phyloP scores from a whole-genome alignment of 1,284 basidiomycete genomes.

The Caloboletus inedulis region DNA sequence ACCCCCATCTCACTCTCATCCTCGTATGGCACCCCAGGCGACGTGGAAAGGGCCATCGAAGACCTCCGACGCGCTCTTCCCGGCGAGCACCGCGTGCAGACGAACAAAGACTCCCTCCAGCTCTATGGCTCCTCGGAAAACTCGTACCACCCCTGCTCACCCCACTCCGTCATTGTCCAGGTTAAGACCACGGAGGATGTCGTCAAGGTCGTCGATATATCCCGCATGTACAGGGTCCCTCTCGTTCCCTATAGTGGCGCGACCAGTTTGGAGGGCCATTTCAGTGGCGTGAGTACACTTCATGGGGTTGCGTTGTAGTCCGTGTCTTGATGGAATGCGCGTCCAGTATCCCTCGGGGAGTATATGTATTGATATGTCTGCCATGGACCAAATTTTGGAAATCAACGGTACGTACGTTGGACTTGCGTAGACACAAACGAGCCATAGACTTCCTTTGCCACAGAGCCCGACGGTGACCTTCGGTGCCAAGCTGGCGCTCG shows the following conservation, averaged over 20 bases:
- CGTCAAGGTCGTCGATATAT: constrained; percentile 54
- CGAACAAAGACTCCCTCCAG: constrained; percentile 47
- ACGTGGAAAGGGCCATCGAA: constrained; percentile 51
- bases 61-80: constrained; percentile 52
- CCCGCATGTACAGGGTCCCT: constrained; percentile 53
- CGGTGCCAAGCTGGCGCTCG: constrained; percentile 78
- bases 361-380: constrained; percentile 65
- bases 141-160: constrained; percentile 62
- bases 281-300: constrained; percentile 35
- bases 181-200: constrained; percentile 54
- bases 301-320: not conserved
- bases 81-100: constrained; percentile 43
- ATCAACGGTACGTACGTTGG: constrained; percentile 38
- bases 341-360: constrained; percentile 49
- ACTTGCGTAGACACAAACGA: not conserved
- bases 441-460: not conserved
- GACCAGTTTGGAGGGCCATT: constrained; percentile 55
- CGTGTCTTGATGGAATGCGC: not conserved
- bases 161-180: constrained; percentile 62
- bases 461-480: constrained; percentile 67
- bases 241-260: constrained; percentile 60
- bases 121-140: constrained; percentile 65
- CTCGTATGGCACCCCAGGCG: constrained; percentile 45
- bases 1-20: constrained; percentile 8
- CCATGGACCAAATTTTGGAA: constrained; percentile 61